These are phyloP conservation scores for Meyerozyma carpophila DNA, from an alignment of 1,139 yeast genomes.

Conservation along the genomic window DNA sequence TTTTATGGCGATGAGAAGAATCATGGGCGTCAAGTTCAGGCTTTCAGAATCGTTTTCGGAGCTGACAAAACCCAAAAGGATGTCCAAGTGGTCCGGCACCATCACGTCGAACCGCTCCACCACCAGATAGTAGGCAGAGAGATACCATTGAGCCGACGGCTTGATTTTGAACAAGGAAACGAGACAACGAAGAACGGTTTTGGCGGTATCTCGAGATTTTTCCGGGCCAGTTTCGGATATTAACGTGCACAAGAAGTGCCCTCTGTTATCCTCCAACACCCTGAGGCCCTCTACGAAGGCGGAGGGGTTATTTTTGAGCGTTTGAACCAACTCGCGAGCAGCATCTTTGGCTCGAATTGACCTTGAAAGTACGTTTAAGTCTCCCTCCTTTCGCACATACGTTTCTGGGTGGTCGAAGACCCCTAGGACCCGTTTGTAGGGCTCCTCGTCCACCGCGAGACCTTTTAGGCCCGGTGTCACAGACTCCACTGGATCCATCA, in stretches of 20 bases:
- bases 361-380: neutral
- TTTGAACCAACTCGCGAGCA: constrained; percentile 10
- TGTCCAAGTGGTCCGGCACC: constrained; percentile 19
- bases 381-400: constrained; percentile 9
- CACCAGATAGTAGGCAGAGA: constrained; percentile 15
- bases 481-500: neutral
- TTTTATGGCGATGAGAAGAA: constrained; percentile 22
- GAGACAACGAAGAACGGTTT: constrained; percentile 4
- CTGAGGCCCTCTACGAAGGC: constrained; percentile 15
- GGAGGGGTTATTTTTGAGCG: constrained; percentile 15
- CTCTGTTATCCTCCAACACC: constrained; percentile 14
- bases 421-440: constrained; percentile 2
- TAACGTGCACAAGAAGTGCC: constrained; percentile 6
- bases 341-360: constrained; percentile 5
- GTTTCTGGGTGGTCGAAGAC: neutral
- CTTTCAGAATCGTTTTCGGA: constrained; percentile 11
- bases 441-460: constrained; percentile 1
- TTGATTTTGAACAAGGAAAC: neutral
- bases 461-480: neutral
- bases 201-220: constrained; percentile 8
- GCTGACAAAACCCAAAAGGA: constrained; percentile 17
- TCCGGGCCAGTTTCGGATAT: constrained; percentile 11
- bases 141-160: constrained; percentile 8
- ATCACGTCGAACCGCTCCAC: constrained; percentile 15
- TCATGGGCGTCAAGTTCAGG: constrained; percentile 11